Percentiles rank a stretch among this genome's conserved stretches.
These are phyloP conservation scores for Uronychia setigera DNA, from an alignment of 73 alveolate genomes.

Conservation along the genomic window DNA sequence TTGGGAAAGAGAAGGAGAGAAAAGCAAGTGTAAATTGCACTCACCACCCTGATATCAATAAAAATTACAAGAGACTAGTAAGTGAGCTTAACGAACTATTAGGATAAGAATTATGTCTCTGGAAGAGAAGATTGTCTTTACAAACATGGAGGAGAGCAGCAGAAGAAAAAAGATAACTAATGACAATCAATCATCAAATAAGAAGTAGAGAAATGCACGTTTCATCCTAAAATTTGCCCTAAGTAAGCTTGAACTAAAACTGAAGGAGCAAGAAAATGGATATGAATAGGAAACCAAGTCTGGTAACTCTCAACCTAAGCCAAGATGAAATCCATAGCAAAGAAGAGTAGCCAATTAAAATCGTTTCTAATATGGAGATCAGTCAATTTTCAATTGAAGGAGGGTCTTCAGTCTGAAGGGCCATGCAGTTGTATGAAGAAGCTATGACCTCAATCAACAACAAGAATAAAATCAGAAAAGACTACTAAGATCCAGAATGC, in stretches of 20 bases:
- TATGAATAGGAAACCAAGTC: background rate
- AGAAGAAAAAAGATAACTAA: background rate
- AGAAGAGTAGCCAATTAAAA: background rate
- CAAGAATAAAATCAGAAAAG: background rate
- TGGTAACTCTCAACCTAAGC: background rate
- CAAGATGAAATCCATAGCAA: background rate
- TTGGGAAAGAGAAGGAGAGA: background rate
- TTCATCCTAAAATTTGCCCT: background rate
- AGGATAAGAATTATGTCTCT: background rate
- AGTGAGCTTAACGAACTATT: background rate
- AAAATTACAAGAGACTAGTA: background rate
- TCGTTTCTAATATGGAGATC: background rate
- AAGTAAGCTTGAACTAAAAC: background rate
- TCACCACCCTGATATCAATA: background rate
- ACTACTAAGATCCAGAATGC: background rate
- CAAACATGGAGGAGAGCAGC: background rate
- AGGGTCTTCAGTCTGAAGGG: background rate
- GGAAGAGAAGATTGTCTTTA: background rate
- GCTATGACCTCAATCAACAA: background rate
- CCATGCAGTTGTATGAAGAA: background rate
- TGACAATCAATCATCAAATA: background rate
- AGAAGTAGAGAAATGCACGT: background rate
- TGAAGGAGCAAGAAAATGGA: background rate
- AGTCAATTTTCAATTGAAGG: background rate
- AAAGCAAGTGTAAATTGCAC: background rate